These are phyloP conservation scores for Trypanosoma avium DNA, from an alignment of 208 protist genomes.

Conservation along the genomic window DNA sequence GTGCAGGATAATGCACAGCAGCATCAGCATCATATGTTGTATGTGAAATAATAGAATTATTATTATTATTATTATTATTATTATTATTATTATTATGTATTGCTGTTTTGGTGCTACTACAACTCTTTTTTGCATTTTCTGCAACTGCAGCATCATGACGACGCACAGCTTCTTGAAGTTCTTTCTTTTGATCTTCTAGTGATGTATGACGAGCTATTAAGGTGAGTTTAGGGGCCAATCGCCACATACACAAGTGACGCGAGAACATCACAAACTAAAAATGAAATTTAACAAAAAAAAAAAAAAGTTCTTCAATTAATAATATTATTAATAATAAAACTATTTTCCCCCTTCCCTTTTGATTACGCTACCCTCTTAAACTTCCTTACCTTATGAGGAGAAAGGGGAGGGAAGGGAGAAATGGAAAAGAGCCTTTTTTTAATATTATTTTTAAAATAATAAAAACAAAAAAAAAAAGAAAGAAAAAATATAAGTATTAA, in stretches of 20 bases:
- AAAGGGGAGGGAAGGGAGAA: too few species aligned
- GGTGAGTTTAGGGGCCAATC: constrained; percentile 13
- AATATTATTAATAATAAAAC: too few species aligned
- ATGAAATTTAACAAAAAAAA: background rate
- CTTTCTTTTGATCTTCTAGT: constrained; percentile 2
- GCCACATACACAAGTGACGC: background rate
- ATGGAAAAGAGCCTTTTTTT: too few species aligned
- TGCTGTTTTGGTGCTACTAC: too few species aligned
- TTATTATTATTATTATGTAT: too few species aligned
- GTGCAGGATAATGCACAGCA: constrained; percentile 47
- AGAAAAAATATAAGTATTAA: too few species aligned
- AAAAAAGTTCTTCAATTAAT: too few species aligned
- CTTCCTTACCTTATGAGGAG: too few species aligned
- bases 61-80: too few species aligned
- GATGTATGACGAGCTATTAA: constrained; percentile 11
- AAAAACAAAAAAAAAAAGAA: constrained; percentile 17
- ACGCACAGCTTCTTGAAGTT: constrained; percentile 18
- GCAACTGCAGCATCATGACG: background rate
- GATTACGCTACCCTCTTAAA: too few species aligned
- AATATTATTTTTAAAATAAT: background rate
- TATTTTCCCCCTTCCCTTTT: too few species aligned
- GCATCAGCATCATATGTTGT: constrained; percentile 48
- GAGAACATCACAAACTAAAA: constrained; percentile 18
- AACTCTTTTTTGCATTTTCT: background rate
- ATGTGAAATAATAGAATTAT: background rate